Conservation (phyloP, 352 stramenopile genomes). For the Pythium chondricola region DNA sequence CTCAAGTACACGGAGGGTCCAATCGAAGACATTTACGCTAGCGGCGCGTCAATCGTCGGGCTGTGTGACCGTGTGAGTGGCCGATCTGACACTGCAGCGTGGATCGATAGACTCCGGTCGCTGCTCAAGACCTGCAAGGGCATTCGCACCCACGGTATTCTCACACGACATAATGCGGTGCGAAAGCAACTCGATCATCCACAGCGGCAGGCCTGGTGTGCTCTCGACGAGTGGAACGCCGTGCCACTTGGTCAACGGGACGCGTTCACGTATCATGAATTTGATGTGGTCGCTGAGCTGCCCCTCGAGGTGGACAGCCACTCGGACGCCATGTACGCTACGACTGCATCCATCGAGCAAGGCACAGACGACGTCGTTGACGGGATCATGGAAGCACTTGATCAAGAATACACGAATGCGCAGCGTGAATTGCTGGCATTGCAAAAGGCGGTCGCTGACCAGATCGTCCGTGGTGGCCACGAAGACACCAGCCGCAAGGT, state of each 20-base stretch:
- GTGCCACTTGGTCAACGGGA: constrained; percentile 35
- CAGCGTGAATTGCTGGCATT: constrained; percentile 31
- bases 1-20: constrained; percentile 52
- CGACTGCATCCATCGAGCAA: constrained; percentile 14
- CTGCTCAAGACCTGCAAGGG: constrained; percentile 39
- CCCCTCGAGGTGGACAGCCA: constrained; percentile 39
- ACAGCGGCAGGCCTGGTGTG: constrained; percentile 32
- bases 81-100: background rate
- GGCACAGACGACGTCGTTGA: constrained; percentile 41
- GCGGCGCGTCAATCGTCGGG: constrained; percentile 47
- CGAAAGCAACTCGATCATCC: constrained; percentile 13
- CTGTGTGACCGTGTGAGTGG: background rate
- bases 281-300: constrained; percentile 22
- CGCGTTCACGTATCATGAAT: background rate
- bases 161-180: constrained; percentile 24
- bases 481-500: constrained; percentile 34
- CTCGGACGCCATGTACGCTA: constrained; percentile 26
- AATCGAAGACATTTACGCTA: constrained; percentile 56
- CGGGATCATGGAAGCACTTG: constrained; percentile 38
- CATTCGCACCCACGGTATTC: constrained; percentile 36
- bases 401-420: constrained; percentile 35
- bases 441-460: constrained; percentile 35
- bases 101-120: constrained; percentile 30
- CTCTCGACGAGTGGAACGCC: constrained; percentile 32
- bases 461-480: constrained; percentile 38